These are phyloP conservation scores for Eutypella sp. DNA, from an alignment of 2,329 filamentous ascomycete species.

Conservation along the genomic window DNA sequence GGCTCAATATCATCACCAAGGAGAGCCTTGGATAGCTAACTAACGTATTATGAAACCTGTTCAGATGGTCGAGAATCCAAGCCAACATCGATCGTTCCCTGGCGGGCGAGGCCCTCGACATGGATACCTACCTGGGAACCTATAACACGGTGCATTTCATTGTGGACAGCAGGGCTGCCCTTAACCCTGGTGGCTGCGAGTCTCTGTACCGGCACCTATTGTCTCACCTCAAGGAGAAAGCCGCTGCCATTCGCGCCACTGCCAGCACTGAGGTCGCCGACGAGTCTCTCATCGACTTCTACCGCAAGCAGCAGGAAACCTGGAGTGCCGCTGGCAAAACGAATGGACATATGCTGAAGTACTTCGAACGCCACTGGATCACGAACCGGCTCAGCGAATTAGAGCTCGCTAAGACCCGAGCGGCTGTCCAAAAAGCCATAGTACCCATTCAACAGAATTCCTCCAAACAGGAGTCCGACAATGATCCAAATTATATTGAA, in stretches of 20 bases:
- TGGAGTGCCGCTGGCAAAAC: not conserved
- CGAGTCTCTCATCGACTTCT: not conserved
- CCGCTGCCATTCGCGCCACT: not conserved
- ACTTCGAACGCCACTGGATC: not conserved
- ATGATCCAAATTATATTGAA: too few species aligned
- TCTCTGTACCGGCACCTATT: not conserved
- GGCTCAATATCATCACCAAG: too few species aligned
- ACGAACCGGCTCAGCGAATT: not conserved
- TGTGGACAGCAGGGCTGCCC: not conserved
- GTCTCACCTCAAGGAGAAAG: not conserved
- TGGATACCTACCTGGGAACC: not conserved
- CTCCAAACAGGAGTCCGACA: too few species aligned
- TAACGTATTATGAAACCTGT: not conserved
- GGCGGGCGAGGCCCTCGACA: not conserved
- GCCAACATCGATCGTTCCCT: not conserved
- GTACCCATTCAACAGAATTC: too few species aligned
- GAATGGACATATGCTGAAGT: not conserved
- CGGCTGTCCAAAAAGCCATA: too few species aligned
- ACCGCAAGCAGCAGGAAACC: not conserved
- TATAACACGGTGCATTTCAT: not conserved
- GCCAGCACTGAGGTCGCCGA: not conserved
- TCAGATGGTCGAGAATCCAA: not conserved
- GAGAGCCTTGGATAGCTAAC: too few species aligned
- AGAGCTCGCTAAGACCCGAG: not conserved
- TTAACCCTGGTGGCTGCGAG: not conserved